Evolutionary conservation across 306 rosid genomes (phyloP).

Genomic region (Quillaja saponaria): DNA sequence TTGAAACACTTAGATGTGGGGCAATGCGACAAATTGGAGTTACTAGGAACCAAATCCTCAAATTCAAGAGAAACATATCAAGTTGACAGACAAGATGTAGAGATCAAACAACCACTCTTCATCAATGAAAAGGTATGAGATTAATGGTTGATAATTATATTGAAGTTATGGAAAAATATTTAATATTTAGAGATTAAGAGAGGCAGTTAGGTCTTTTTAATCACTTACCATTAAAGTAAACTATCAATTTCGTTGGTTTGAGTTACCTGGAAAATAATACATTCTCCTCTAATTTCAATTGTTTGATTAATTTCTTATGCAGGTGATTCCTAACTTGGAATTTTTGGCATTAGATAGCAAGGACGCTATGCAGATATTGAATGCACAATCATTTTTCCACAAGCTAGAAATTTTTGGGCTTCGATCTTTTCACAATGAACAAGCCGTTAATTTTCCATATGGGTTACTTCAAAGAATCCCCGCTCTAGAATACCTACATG

Average conservation of each 20-base stretch:
- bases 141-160: not conserved
- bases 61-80: too few relatives aligned
- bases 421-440: not conserved
- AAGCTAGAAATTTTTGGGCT: slow-evolving; percentile 6
- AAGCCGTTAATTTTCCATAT: not conserved
- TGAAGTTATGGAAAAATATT: not conserved
- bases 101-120: not conserved
- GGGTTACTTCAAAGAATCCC: not conserved
- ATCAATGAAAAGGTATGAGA: not conserved
- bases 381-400: slow-evolving; percentile 16
- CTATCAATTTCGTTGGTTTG: too few relatives aligned
- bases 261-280: not conserved
- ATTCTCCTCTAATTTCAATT: not conserved
- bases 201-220: too few relatives aligned
- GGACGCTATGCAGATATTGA: slow-evolving; percentile 5
- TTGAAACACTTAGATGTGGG: not conserved
- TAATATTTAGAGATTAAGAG: too few relatives aligned
- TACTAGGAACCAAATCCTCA: not conserved
- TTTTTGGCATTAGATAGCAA: not conserved
- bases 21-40: not conserved
- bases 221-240: too few relatives aligned
- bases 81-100: not conserved
- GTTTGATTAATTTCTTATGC: too few relatives aligned
- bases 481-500: not conserved
- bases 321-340: not conserved